Percentiles rank a stretch among this genome's conserved stretches.
Evolutionary conservation across 306 rosid genomes (phyloP).

Genomic region (Alnus rubra): DNA sequence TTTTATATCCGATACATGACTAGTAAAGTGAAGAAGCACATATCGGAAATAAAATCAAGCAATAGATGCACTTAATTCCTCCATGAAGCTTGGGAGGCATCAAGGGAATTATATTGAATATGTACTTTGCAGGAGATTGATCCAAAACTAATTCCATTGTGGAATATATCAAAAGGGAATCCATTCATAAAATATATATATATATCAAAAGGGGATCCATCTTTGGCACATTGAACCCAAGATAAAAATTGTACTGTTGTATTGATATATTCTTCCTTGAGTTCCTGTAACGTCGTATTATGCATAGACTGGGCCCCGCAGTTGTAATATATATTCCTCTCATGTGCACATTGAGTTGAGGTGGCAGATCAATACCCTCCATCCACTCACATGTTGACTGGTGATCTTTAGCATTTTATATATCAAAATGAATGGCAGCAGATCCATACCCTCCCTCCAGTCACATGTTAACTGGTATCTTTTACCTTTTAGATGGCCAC

Average conservation of each 20-base stretch:
- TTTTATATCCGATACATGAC: conserved; percentile 5
- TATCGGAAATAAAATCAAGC: not conserved
- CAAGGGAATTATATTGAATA: conserved; percentile 6
- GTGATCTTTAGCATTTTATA: too few relatives aligned
- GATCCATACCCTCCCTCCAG: too few relatives aligned
- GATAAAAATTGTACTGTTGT: not conserved
- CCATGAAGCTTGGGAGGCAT: conserved; percentile 23
- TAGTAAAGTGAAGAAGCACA: not conserved
- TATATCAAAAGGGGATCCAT: not conserved
- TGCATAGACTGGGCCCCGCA: not conserved
- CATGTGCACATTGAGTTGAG: not conserved
- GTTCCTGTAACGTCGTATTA: not conserved
- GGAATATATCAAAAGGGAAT: not conserved
- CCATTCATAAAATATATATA: not conserved
- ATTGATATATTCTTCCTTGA: not conserved
- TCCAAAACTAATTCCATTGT: not conserved
- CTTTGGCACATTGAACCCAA: not conserved
- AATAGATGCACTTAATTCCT: not conserved
- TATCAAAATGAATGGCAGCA: too few relatives aligned
- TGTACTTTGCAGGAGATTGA: conserved; percentile 5
- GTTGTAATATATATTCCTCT: not conserved
- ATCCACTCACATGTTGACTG: too few relatives aligned
- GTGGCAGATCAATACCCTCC: too few relatives aligned
- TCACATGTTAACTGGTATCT: too few relatives aligned
- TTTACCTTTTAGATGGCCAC: too few relatives aligned